A percentile compares a stretch with the other conserved stretches of the same genome.
These are phyloP conservation scores for Plasmodium knowlesi DNA, from an alignment of 169 alveolate genomes.

Conservation along the genomic window DNA sequence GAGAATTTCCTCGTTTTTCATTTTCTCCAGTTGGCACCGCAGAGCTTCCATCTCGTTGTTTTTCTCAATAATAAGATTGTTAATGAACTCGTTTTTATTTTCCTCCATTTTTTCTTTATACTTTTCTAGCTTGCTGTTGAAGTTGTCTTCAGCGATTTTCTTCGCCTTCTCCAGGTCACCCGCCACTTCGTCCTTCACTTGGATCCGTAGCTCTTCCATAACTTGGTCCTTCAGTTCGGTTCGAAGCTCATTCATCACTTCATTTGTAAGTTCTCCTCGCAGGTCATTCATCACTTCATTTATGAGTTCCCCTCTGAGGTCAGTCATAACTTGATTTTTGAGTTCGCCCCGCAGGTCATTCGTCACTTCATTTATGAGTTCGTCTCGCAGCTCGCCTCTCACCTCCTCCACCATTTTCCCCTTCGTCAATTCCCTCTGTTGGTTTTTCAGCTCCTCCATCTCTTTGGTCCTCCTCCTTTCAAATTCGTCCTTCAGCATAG, in stretches of 20 bases:
- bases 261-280: not conserved
- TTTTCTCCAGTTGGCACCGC: conserved; percentile 16
- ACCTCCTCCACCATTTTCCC: not conserved
- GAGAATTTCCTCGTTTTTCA: conserved; percentile 27
- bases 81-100: conserved; percentile 67
- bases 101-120: conserved; percentile 69
- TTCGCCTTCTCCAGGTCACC: conserved; percentile 38
- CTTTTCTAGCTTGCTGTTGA: conserved; percentile 44
- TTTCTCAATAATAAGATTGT: conserved; percentile 49
- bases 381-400: not conserved
- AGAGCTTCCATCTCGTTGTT: conserved; percentile 39
- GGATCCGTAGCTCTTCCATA: not conserved
- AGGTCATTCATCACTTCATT: not conserved
- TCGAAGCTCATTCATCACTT: not conserved
- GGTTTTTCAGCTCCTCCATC: conserved; percentile 15
- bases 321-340: not conserved
- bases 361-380: not conserved
- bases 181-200: not conserved
- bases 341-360: not conserved
- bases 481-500: not conserved
- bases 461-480: conserved; percentile 12
- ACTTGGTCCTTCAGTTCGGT: conserved; percentile 16
- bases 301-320: not conserved
- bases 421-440: conserved; percentile 20
- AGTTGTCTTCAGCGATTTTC: conserved; percentile 21